Evolutionary conservation across 2,329 filamentous ascomycete species (phyloP).

Genomic region (Orbilia javanica): DNA sequence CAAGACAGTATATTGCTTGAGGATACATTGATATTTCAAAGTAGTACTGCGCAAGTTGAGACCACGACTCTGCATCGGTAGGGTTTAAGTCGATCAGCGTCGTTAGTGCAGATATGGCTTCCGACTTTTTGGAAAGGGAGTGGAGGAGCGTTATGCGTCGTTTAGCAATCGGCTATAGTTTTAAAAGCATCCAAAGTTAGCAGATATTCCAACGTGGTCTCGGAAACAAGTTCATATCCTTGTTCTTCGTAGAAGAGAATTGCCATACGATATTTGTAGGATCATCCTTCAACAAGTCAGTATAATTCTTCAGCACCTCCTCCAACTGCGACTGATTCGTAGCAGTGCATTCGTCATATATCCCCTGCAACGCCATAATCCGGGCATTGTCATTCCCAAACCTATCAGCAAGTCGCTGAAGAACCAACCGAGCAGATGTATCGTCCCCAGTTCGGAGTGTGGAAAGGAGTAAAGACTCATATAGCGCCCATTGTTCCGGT

Average conservation of each 20-base stretch:
- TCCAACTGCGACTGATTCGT: conserved; percentile 75
- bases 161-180: conserved; percentile 80
- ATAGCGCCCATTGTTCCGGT: conserved; percentile 82
- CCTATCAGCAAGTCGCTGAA: conserved; percentile 80
- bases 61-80: conserved; percentile 93
- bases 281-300: conserved; percentile 78
- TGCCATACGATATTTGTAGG: conserved; percentile 81
- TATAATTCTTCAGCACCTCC: conserved; percentile 80
- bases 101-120: conserved; percentile 81
- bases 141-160: conserved; percentile 83
- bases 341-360: conserved; percentile 87
- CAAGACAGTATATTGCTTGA: conserved; percentile 87
- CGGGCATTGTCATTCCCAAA: conserved; percentile 89
- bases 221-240: background rate
- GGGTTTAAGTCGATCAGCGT: conserved; percentile 84
- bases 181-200: background rate
- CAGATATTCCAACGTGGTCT: background rate
- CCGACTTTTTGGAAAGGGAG: conserved; percentile 76
- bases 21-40: conserved; percentile 80
- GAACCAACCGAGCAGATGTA: conserved; percentile 78
- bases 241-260: too few relatives aligned
- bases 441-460: conserved; percentile 89
- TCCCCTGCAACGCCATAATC: conserved; percentile 82
- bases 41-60: conserved; percentile 90
- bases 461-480: conserved; percentile 87